These are phyloP conservation scores for Serpula lacrymans DNA, from an alignment of 768 basidiomycete genomes.

Conservation along the genomic window DNA sequence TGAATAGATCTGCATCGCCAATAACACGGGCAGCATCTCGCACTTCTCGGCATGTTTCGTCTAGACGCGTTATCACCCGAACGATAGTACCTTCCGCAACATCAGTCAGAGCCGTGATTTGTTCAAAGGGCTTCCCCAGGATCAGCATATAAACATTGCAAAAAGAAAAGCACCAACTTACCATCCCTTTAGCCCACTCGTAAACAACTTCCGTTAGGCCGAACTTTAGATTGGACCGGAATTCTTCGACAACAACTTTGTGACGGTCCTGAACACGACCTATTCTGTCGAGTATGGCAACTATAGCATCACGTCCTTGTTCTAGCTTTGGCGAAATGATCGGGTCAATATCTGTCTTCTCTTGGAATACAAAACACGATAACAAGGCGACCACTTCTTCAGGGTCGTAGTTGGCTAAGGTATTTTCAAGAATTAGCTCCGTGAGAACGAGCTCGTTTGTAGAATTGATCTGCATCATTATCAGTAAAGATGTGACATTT, in stretches of 20 bases:
- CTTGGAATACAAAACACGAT: constrained; percentile 97
- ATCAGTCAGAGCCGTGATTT: constrained; percentile 90
- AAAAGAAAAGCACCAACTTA: no score
- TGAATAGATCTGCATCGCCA: constrained; percentile 92
- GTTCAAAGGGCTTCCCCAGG: constrained; percentile 80
- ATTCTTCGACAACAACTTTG: constrained; percentile 77
- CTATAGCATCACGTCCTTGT: constrained; percentile 75
- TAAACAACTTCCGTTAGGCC: constrained; percentile 96
- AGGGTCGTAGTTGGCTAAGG: constrained; percentile 84
- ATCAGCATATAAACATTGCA: no score
- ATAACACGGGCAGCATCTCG: constrained; percentile 96
- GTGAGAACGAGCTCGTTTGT: constrained; percentile 96
- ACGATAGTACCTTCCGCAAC: constrained; percentile 97
- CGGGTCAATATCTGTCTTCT: constrained; percentile 92
- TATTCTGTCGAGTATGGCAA: constrained; percentile 75
- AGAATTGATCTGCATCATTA: constrained; percentile 81
- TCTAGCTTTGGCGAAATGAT: constrained; percentile 74
- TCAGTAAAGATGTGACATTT: constrained; percentile 1
- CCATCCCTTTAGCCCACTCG: constrained; percentile 99
- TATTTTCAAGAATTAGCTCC: constrained; percentile 95
- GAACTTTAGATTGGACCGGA: constrained; percentile 77
- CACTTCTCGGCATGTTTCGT: constrained; percentile 96
- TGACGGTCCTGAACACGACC: constrained; percentile 75
- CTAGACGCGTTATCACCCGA: constrained; percentile 89
- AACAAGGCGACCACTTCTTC: constrained; percentile 96